A percentile compares a stretch with the other conserved stretches of the same genome.
Evolutionary conservation across 73 alveolate species (phyloP).

Genomic region (Strombidium stylifer): DNA sequence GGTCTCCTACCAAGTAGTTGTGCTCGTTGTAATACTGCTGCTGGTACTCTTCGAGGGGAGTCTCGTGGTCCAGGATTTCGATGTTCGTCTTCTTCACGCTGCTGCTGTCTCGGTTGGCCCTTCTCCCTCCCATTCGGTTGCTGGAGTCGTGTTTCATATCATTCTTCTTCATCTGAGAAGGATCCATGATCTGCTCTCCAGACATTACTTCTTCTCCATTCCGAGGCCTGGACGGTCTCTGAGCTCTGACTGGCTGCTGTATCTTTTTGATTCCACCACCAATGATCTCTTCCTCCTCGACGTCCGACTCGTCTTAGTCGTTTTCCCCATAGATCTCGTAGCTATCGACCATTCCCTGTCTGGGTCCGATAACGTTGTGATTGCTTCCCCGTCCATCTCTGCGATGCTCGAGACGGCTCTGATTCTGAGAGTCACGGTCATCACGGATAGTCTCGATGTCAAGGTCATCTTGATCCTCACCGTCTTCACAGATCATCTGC

Average conservation of each 20-base stretch:
- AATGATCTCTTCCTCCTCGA: background rate
- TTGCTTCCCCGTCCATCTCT: too few species aligned
- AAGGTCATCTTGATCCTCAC: background rate
- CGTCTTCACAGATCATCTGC: background rate
- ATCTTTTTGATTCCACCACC: constrained; percentile 16
- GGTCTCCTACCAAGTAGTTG: constrained; percentile 1
- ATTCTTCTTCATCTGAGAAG: background rate
- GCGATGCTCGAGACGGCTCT: too few species aligned
- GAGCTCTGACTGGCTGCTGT: too few species aligned
- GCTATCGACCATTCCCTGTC: background rate
- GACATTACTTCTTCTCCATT: background rate
- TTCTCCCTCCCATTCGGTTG: too few species aligned
- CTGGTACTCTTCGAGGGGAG: constrained; percentile 14
- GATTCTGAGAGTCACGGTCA: too few species aligned
- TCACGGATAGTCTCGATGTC: too few species aligned
- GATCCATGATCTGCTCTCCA: background rate
- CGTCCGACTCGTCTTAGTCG: constrained; percentile 14
- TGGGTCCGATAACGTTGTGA: background rate
- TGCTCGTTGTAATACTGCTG: background rate
- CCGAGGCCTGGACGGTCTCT: too few species aligned
- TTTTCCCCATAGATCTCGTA: constrained; percentile 7
- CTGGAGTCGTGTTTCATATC: background rate
- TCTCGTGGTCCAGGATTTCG: constrained; percentile 32
- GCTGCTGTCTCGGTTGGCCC: background rate
- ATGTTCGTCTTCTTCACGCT: constrained; percentile 10